These are phyloP conservation scores for Tricholoma matsutake DNA, from an alignment of 768 basidiomycete species.

Conservation along the genomic window DNA sequence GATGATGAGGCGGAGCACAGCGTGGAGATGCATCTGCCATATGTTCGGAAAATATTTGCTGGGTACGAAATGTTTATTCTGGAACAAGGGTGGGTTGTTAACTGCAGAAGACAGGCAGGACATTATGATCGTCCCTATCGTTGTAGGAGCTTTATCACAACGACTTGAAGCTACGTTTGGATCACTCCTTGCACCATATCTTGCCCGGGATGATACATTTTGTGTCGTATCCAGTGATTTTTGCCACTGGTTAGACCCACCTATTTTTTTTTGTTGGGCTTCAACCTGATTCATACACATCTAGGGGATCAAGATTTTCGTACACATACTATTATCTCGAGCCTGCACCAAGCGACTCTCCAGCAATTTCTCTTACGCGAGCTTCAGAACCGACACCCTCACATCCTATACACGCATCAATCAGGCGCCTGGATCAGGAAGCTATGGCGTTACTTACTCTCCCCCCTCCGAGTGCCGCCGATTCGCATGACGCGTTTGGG, in stretches of 20 bases:
- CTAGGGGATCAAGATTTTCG: slow-evolving; percentile 79
- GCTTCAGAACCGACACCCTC: slow-evolving; percentile 35
- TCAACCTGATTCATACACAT: slow-evolving; percentile 1
- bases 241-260: slow-evolving; percentile 81
- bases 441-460: slow-evolving; percentile 73
- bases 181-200: slow-evolving; percentile 72
- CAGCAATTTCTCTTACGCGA: slow-evolving; percentile 51
- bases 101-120: slow-evolving; percentile 46
- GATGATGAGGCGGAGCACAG: slow-evolving; percentile 96
- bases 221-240: slow-evolving; percentile 95
- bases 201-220: slow-evolving; percentile 74
- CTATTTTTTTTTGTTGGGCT: not conserved
- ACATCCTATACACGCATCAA: slow-evolving; percentile 80
- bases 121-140: slow-evolving; percentile 82
- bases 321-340: slow-evolving; percentile 87
- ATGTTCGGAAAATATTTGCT: slow-evolving; percentile 80
- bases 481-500: slow-evolving; percentile 61
- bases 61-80: slow-evolving; percentile 42
- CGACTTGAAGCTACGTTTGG: slow-evolving; percentile 64
- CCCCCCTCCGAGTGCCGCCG: slow-evolving; percentile 46
- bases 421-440: slow-evolving; percentile 80
- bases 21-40: slow-evolving; percentile 97
- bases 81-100: not conserved
- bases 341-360: slow-evolving; percentile 42
- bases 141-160: slow-evolving; percentile 77